Evolutionary conservation across 345 rosid species (phyloP), one percentile per base, ranked within the genome.

Genomic region (Sisymbrium altissimum): DNA sequence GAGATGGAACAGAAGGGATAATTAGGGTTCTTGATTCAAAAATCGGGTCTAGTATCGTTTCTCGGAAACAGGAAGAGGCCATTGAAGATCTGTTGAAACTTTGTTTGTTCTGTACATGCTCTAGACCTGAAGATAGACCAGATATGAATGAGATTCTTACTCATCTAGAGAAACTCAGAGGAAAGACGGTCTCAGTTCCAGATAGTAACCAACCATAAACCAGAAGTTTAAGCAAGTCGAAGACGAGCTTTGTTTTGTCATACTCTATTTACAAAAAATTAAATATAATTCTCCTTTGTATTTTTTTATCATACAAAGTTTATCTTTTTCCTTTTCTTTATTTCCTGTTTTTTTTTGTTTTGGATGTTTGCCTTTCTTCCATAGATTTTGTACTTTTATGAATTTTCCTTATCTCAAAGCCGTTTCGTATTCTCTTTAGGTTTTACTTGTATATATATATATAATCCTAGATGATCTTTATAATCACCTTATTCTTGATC

Each of bases 51-150:
- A 1, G n/a, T 10, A 56, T 46, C 2, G 15, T 14, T 39, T 38
- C 71, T 12, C 0, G 3, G 11, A 33, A 56, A 57, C 66, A 70
- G 6, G 67, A 77, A 48, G 71, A 64, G 9, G 71, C 71, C 0
- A 41, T 39, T 56, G 72, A 64, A 64, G 76, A 70, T n/a, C 18
- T 70, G 4, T 62, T 85, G 35, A 81, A 86, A 79, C 83, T 90
- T 15, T 86, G 88, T 38, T 74, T 87, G 82, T 68, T 29, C 55
- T 90, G 98, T 40, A 84, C 96, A 72, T 72, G 58, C 44, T 64
- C 85, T 9, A 78, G 84, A 66, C 98, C 98, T 5, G 89, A 86
- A 46, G 85, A 85, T 66, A 78, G 96, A 40, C 89, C 92, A 0
- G 55, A 75, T 66, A 80, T 89, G 84, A 85, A 85, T 14, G 85